These are phyloP conservation scores for Isabelozyma pseudorhagii DNA, from an alignment of 805 yeast genomes.

Conservation along the genomic window DNA sequence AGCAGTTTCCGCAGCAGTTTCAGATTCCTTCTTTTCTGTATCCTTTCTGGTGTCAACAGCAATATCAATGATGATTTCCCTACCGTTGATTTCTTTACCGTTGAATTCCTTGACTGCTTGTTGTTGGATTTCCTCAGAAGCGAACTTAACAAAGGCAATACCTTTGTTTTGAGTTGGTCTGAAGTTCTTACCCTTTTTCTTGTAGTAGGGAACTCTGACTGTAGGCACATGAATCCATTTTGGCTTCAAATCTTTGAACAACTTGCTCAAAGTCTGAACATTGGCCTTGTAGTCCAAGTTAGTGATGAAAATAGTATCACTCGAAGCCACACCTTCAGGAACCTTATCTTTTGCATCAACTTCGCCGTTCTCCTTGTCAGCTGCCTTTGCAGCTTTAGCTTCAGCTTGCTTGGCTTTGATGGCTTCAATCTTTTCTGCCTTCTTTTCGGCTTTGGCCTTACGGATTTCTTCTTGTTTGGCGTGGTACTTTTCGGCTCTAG, in stretches of 20 bases:
- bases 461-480: slow-evolving; percentile 22
- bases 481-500: slow-evolving; percentile 30
- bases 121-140: slow-evolving; percentile 58
- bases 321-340: slow-evolving; percentile 53
- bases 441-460: slow-evolving; percentile 14
- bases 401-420: slow-evolving; percentile 1
- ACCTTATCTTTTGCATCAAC: slow-evolving; percentile 8
- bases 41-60: slow-evolving; percentile 60
- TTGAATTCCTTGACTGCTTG: slow-evolving; percentile 70
- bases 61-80: slow-evolving; percentile 62
- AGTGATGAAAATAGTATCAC: slow-evolving; percentile 58
- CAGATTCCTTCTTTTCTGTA: slow-evolving; percentile 24
- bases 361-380: slow-evolving; percentile 3
- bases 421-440: slow-evolving; percentile 15
- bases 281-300: slow-evolving; percentile 54
- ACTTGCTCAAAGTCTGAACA: slow-evolving; percentile 41
- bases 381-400: slow-evolving; percentile 3
- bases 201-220: slow-evolving; percentile 42
- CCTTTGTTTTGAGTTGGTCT: slow-evolving; percentile 51
- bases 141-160: slow-evolving; percentile 61
- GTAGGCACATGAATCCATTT: slow-evolving; percentile 60
- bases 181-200: slow-evolving; percentile 39
- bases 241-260: slow-evolving; percentile 49
- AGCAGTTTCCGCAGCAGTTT: slow-evolving; percentile 3
- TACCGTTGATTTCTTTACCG: slow-evolving; percentile 64